Base-by-base conservation (phyloP, 768 basidiomycete species). In the Naganishia onofrii region DNA sequence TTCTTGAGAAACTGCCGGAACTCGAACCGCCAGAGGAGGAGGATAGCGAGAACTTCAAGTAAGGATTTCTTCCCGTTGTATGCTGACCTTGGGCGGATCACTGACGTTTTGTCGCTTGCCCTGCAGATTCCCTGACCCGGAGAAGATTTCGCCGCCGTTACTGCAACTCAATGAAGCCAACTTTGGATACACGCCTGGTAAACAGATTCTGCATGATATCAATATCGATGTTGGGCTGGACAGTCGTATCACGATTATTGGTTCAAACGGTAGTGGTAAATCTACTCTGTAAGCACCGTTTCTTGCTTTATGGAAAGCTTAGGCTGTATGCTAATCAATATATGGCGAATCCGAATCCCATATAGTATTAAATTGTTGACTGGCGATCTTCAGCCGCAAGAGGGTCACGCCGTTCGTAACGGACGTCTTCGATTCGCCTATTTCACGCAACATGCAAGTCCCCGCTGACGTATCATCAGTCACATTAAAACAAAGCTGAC, bases 131-230 rank as follows among this genome's bases (percentile, higher is more conserved):
- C 92, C 93, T 0, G 94, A 96, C 70, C 88, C 93, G 8, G 96
- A 98, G 77, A 98, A 98, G 83, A 92, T 98, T 75, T 93, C 96
- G 5, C 94, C 96, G 8, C 96, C 96, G 0, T 82, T 98, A 17
- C 84, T 99, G 21, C 96, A 98, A 78, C 87, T 97, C 78, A 89
- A 90, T 71, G 90, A 92, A 74, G 91, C 91, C 31, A 88, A 87
- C 0, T 99, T 98, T 77, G 92, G 93, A 36, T 99, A 98, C 81
- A 84, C 85, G 0, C 82, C 84, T 0, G 89, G 92, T 12, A 90
- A 90, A 75, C 79, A 89, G 44, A 84, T 98, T 58, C 82, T 99
- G 31, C 88, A 88, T 74, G 83, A 82, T 58, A 84, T 94, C 73
- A 91, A 94, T 76, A 88, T 99, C 75, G 93, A 97, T 75, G 89